These are phyloP conservation scores for Solanum chiquidenum DNA, from an alignment of 257 asterid genomes.

Conservation along the genomic window DNA sequence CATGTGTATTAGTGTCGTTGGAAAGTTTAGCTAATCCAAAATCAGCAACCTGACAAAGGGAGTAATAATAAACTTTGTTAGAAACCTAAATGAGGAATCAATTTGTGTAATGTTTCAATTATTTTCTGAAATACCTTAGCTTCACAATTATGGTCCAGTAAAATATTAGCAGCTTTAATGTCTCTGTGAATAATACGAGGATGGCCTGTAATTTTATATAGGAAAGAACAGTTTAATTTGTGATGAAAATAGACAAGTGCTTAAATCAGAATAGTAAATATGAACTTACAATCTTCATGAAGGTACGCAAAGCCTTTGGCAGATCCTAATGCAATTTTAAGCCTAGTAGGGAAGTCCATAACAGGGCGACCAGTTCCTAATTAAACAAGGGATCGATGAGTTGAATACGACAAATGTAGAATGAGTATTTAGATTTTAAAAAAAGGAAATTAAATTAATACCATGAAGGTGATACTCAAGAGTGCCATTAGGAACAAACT, in stretches of 20 bases:
- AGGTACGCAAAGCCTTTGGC: conserved; percentile 92
- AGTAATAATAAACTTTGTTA: neutral
- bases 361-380: conserved; percentile 24
- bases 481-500: conserved; percentile 41
- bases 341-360: conserved; percentile 70
- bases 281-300: conserved; percentile 72
- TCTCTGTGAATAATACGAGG: conserved; percentile 94
- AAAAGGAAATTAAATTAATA: neutral
- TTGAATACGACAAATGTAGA: too few species aligned
- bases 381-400: neutral
- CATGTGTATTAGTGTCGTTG: conserved; percentile 64
- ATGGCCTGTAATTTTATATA: conserved; percentile 40
- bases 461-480: conserved; percentile 55
- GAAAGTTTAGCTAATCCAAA: conserved; percentile 92
- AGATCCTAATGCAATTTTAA: conserved; percentile 66
- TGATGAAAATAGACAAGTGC: neutral
- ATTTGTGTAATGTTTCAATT: neutral
- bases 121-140: conserved; percentile 48
- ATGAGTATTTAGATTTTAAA: neutral
- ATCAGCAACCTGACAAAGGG: conserved; percentile 65
- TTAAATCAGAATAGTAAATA: too few species aligned
- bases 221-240: neutral
- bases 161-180: conserved; percentile 77
- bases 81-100: neutral
- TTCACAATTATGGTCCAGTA: conserved; percentile 53